These are phyloP conservation scores for Kuraishia borneana DNA, from an alignment of 805 yeast genomes.

Conservation along the genomic window DNA sequence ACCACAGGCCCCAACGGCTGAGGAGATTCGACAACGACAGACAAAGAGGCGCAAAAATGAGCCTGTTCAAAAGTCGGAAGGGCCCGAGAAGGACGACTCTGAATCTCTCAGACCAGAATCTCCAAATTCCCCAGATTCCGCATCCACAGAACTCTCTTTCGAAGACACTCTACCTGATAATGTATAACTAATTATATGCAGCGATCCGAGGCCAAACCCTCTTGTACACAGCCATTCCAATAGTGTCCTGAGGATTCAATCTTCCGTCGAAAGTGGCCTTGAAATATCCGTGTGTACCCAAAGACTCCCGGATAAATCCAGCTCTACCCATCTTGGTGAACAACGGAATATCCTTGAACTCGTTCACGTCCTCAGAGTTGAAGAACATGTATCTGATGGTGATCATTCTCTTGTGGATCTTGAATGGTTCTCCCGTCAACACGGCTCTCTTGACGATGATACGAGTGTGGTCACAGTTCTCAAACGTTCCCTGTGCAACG, in stretches of 20 bases:
- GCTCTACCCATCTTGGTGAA: slow-evolving; percentile 89
- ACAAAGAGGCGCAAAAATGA: too few relatives aligned
- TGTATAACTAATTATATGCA: too few relatives aligned
- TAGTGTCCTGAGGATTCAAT: slow-evolving; percentile 81
- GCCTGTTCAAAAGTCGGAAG: too few relatives aligned
- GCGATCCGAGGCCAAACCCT: slow-evolving; percentile 91
- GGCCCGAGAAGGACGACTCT: too few relatives aligned
- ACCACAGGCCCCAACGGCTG: too few relatives aligned
- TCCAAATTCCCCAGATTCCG: too few relatives aligned
- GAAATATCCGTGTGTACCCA: slow-evolving; percentile 98
- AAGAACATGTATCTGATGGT: slow-evolving; percentile 97
- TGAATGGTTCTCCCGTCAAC: slow-evolving; percentile 89
- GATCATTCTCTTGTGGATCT: slow-evolving; percentile 85
- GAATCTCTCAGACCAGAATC: too few relatives aligned
- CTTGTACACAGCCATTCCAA: slow-evolving; percentile 89
- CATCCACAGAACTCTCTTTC: too few relatives aligned
- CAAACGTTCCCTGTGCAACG: slow-evolving; percentile 83
- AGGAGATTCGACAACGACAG: too few relatives aligned
- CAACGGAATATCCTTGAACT: slow-evolving; percentile 85
- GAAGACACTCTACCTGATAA: too few relatives aligned
- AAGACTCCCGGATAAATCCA: slow-evolving; percentile 87
- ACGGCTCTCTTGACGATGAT: slow-evolving; percentile 80
- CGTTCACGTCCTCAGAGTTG: slow-evolving; percentile 76
- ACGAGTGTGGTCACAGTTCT: slow-evolving; percentile 77
- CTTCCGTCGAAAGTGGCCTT: slow-evolving; percentile 92